Conservation (phyloP, 2,329 filamentous ascomycete species). For the Trichoderma brevicompactum region DNA sequence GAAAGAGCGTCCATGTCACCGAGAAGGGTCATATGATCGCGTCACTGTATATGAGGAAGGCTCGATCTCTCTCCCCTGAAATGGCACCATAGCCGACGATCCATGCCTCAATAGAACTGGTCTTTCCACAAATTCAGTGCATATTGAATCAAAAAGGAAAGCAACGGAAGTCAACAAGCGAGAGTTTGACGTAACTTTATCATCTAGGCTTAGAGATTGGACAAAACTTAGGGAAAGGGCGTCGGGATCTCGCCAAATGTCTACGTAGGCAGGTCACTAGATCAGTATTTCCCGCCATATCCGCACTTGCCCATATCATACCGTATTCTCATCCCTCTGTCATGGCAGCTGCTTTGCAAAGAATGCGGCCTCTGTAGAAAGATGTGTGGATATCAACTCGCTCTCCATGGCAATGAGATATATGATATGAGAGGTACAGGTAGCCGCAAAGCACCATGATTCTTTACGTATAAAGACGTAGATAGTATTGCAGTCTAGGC, state of each 20-base stretch:
- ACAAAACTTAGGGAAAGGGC: not conserved
- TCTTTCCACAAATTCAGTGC: not conserved
- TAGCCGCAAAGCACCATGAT: no score
- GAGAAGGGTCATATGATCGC: not conserved
- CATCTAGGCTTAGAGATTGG: not conserved
- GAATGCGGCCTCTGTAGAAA: not conserved
- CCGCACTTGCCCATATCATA: not conserved
- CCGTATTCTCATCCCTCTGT: not conserved
- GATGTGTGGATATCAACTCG: not conserved
- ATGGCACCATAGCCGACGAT: constrained; percentile 1
- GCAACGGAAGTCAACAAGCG: not conserved
- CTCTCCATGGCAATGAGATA: not conserved
- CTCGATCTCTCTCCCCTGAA: not conserved
- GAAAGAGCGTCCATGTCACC: not conserved
- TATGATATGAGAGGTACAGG: not conserved
- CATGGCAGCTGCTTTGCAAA: not conserved
- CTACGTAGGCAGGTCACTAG: not conserved
- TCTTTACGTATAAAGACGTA: no score
- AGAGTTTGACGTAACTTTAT: constrained; percentile 7
- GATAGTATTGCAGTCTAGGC: no score
- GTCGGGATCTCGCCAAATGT: not conserved
- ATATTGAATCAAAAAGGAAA: not conserved
- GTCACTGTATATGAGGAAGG: constrained; percentile 2
- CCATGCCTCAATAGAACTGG: not conserved
- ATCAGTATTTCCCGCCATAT: not conserved